Percentiles rank a stretch among this genome's conserved stretches.
Evolutionary conservation across 1,139 yeast genomes (phyloP).

Genomic region (Casaregolazyma suthepensis): DNA sequence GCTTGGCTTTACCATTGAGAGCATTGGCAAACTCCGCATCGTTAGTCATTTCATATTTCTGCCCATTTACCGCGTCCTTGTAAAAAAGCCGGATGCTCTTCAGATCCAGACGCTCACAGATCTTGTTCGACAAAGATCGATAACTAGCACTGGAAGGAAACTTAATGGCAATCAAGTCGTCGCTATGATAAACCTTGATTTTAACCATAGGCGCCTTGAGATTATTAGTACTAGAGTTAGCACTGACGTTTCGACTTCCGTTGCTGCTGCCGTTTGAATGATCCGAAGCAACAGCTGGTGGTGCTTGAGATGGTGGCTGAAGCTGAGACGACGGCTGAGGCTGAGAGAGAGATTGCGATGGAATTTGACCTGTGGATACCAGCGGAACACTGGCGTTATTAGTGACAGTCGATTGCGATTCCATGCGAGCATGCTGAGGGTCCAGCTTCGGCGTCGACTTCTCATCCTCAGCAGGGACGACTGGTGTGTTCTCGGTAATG

Average conservation of each 20-base stretch:
- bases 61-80: conserved; percentile 27
- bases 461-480: neutral
- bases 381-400: conserved; percentile 8
- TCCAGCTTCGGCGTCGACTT: conserved; percentile 2
- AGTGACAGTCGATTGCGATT: conserved; percentile 19
- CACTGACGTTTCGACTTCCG: neutral
- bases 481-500: neutral
- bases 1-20: conserved; percentile 30
- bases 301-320: neutral
- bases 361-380: neutral
- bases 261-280: neutral
- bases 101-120: conserved; percentile 55
- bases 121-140: conserved; percentile 54
- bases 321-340: neutral
- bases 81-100: conserved; percentile 26
- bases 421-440: conserved; percentile 15
- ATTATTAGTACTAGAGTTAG: neutral
- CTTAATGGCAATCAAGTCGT: conserved; percentile 83
- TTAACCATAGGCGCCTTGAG: conserved; percentile 35
- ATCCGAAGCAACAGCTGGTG: neutral
- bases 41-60: conserved; percentile 24
- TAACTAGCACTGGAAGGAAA: conserved; percentile 59
- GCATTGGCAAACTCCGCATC: conserved; percentile 30
- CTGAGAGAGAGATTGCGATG: neutral
- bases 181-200: conserved; percentile 83